Conservation (phyloP, 441 rosid species). For the Euphorbia schlechtendalii region DNA sequence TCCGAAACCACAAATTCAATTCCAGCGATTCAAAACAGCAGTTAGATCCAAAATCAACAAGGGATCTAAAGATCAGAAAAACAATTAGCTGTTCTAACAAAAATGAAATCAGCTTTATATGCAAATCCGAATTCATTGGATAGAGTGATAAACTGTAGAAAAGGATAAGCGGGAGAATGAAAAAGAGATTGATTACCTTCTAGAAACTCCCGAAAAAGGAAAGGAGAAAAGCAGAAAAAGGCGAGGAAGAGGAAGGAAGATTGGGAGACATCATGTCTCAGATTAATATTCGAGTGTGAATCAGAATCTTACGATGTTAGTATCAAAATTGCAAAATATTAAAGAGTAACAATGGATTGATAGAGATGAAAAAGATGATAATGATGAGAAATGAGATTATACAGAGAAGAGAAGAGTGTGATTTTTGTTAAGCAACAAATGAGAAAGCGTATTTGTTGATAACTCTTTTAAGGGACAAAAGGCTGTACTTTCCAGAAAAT, state of each 20-base stretch:
- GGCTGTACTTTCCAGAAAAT: too few species aligned
- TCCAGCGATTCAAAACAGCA: background rate
- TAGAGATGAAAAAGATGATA: too few species aligned
- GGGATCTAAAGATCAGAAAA: slow-evolving; percentile 5
- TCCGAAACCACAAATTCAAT: slow-evolving; percentile 19
- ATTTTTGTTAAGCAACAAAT: too few species aligned
- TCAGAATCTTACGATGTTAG: too few species aligned
- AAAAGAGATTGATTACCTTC: slow-evolving; percentile 1
- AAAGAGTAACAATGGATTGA: too few species aligned
- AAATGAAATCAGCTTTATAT: too few species aligned
- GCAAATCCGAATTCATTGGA: background rate
- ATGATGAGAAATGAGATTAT: too few species aligned
- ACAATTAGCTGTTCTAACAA: background rate
- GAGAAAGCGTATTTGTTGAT: too few species aligned
- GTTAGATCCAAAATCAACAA: slow-evolving; percentile 4
- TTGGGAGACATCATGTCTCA: background rate
- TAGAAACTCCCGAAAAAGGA: background rate
- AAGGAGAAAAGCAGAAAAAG: background rate
- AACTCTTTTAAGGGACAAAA: too few species aligned
- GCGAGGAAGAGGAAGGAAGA: background rate
- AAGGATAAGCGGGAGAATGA: background rate
- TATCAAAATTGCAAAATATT: too few species aligned
- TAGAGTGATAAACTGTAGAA: background rate
- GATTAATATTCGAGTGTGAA: too few species aligned
- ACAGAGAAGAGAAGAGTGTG: too few species aligned